Base-by-base conservation (phyloP, 768 basidiomycete species). In the Coprinopsis sp. region DNA sequence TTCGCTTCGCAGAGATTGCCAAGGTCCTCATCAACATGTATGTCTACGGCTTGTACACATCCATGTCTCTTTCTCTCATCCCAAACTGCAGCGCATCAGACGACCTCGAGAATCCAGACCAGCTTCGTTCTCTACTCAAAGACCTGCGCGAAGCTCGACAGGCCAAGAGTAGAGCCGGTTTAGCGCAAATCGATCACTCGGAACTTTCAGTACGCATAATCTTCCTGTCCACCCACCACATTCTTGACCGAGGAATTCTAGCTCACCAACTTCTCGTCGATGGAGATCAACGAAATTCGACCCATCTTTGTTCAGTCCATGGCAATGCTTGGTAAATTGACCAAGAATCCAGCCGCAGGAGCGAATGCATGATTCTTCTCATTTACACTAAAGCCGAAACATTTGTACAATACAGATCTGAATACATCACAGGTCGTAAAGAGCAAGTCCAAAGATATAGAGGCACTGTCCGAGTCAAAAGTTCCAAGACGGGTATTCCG, bases 71-170 rank as follows among this genome's bases (percentile, higher is more conserved):
- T 19, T 23, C 44, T 11, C 21, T n/a, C 31, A 14, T 25, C 18
- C 42, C 6, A 5, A 30, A 1, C n/a, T 48, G 44, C 46, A 97
- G 95, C 0, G 94, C 95, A 0, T 76, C 91, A 7, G 94, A 98
- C 59, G 94, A 99, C 54, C 69, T 97, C 6, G 79, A 84, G 44
- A 81, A 83, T 47, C 81, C 93, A 3, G 91, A 96, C 46, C 87
- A 81, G 54, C 70, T 98, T 18, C 79, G 90, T 4, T 83, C 84
- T 4, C 66, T 98, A 2, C 75, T 98, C 16, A 94, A 98, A 63
- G 93, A 96, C 60, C 72, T 98, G n/a, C 85, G 94, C 11, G 94
- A 98, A 69, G 91, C 90, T 11, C 78, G 96, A 30, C 95, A 97
- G 62, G 87, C 93, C 6, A 99, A 99, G 61, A 85, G 88, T 66